Evolutionary conservation across 495 filamentous ascomycete genomes (phyloP).

Genomic region (Penicillium egyptiacum): DNA sequence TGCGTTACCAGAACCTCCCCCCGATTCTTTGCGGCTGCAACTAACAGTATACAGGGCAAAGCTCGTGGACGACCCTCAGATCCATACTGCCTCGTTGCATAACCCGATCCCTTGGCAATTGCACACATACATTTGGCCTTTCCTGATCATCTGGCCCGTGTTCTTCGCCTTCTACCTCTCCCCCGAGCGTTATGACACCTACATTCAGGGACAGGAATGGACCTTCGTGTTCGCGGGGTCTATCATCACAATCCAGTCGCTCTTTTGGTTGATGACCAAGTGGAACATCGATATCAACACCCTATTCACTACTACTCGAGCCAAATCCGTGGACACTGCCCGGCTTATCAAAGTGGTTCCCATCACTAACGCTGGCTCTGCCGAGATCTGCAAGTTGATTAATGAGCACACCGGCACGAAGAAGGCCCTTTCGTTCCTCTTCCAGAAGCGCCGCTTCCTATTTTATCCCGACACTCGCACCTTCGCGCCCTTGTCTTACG

Average conservation of each 20-base stretch:
- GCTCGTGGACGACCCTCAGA: slow-evolving; percentile 89
- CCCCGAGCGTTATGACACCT: slow-evolving; percentile 77
- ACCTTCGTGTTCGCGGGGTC: slow-evolving; percentile 89
- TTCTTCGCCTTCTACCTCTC: slow-evolving; percentile 86
- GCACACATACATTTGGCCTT: slow-evolving; percentile 91
- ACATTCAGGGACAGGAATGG: slow-evolving; percentile 90
- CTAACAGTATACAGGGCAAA: slow-evolving; percentile 54
- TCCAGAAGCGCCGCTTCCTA: slow-evolving; percentile 96
- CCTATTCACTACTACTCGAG: slow-evolving; percentile 74
- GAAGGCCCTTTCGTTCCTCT: slow-evolving; percentile 82
- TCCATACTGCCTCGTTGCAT: slow-evolving; percentile 82
- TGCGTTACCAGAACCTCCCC: slow-evolving; percentile 21
- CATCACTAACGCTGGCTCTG: slow-evolving; percentile 79
- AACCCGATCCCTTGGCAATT: slow-evolving; percentile 78
- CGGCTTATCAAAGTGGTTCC: slow-evolving; percentile 91
- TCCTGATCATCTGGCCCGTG: slow-evolving; percentile 82
- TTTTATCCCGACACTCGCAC: slow-evolving; percentile 65
- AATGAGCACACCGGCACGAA: slow-evolving; percentile 71
- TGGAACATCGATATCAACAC: slow-evolving; percentile 90
- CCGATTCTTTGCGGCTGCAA: slow-evolving; percentile 9
- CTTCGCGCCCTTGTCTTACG: slow-evolving; percentile 82
- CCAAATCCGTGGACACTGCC: slow-evolving; percentile 72
- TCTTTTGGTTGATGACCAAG: slow-evolving; percentile 93
- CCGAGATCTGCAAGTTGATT: slow-evolving; percentile 81
- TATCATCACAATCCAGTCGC: slow-evolving; percentile 82